Base-by-base conservation (phyloP, 192 early-diverging fungal genomes). In the Entomortierella parvispora region DNA sequence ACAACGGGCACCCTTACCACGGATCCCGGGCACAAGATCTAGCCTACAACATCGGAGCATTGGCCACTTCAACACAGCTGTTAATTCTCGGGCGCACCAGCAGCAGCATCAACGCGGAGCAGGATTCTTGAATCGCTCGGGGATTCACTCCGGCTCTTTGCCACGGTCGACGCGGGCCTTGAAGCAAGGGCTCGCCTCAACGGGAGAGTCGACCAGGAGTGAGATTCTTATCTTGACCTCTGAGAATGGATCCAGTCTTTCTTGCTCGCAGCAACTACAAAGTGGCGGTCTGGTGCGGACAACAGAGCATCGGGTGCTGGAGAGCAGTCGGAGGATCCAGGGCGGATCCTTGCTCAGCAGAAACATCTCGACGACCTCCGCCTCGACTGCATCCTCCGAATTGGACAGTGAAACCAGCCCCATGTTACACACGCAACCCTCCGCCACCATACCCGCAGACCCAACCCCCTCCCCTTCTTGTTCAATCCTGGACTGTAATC, bases 321-420 rank as follows among this genome's bases (percentile, higher is more conserved):
- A n/a, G n/a, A n/a, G n/a, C n/a, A n/a, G 9, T 49, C 47, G 47
- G 14, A 49, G 37, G 37, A 40, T 40, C 4, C 47, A 49, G 22
- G 18, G 22, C n/a, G 18, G 14, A 49, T 5, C 4, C 31, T 34
- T 31, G 32, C 40, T 10, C 22, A 29, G 56, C n/a, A 52, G 28
- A 23, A 33, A 64, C 17, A 63, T 60, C 9, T 51, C 54, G 2
- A 52, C 61, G 14, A 53, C 55, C 6, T 42, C 74, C 8, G 17
- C 65, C 6, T 53, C 74, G 12, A 57, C 40, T 42, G 26, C 70
- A 20, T 29, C 37, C 12, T 40, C 62, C 15, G 57, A 59, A 40
- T 40, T 51, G 4, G 62, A 72, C 22, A 29, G 29, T 28, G 25
- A 54, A 71, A 2, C 33, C 32, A 14, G 52, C 69, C 17, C 34